Percentiles rank a stretch among this genome's conserved stretches.
These are phyloP conservation scores for Aspergillus taichungensis DNA, from an alignment of 495 filamentous ascomycete genomes.

Conservation along the genomic window DNA sequence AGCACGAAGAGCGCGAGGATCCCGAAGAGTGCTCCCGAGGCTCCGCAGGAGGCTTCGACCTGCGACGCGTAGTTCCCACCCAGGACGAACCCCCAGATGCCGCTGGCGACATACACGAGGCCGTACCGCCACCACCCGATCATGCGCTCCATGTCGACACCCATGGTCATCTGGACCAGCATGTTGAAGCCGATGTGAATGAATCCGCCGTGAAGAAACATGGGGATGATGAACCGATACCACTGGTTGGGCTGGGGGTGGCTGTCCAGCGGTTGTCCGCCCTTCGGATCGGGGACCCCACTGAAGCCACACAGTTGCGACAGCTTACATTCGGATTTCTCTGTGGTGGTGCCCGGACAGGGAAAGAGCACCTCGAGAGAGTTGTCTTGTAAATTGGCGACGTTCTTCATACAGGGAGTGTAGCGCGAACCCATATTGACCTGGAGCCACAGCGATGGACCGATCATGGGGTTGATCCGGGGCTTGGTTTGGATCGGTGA, in stretches of 20 bases:
- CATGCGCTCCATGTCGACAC: constrained; percentile 78
- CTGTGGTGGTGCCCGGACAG: constrained; percentile 67
- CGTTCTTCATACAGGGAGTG: constrained; percentile 88
- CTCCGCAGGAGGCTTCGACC: constrained; percentile 73
- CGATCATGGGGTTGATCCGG: constrained; percentile 91
- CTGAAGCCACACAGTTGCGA: constrained; percentile 74
- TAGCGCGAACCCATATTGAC: constrained; percentile 96
- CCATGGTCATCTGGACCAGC: constrained; percentile 78
- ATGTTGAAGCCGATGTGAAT: constrained; percentile 95
- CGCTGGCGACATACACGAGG: constrained; percentile 79
- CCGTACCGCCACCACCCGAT: constrained; percentile 82
- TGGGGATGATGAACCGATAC: constrained; percentile 92
- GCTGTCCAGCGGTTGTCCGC: constrained; percentile 31
- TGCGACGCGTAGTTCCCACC: constrained; percentile 85
- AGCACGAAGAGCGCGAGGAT: constrained; percentile 80
- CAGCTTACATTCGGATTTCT: constrained; percentile 54
- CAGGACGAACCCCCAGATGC: constrained; percentile 94
- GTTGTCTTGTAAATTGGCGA: constrained; percentile 52
- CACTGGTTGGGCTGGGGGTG: constrained; percentile 71
- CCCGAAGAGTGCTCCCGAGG: constrained; percentile 84
- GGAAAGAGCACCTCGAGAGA: constrained; percentile 49
- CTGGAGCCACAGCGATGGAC: constrained; percentile 77
- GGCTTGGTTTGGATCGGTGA: constrained; percentile 81
- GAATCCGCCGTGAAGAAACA: constrained; percentile 88
- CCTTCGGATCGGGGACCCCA: constrained; percentile 55